A percentile compares a stretch with the other conserved stretches of the same genome.
These are phyloP conservation scores for Cladosporium sp. DNA, from an alignment of 2,329 filamentous ascomycete species.

Conservation along the genomic window DNA sequence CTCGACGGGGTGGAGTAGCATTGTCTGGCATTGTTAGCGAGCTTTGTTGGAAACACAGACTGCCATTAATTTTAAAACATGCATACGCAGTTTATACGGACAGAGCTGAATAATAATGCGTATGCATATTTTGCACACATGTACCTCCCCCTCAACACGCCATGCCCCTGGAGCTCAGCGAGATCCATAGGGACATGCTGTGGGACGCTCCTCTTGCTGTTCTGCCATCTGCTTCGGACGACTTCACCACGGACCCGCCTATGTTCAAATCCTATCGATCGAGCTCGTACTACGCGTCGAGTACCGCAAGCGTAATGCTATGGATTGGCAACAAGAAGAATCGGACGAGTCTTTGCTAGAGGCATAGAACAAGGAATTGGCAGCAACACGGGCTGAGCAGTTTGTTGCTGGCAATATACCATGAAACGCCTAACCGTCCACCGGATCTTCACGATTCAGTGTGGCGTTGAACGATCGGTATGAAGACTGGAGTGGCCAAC, in stretches of 20 bases:
- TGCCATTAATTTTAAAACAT: too few relatives aligned
- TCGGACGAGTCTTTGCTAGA: background rate
- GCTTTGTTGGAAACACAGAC: background rate
- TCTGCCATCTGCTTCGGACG: background rate
- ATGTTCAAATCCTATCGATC: slow-evolving; percentile 17
- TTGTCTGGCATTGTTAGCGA: background rate
- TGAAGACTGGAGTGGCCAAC: slow-evolving; percentile 62
- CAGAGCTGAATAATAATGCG: background rate
- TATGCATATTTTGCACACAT: background rate
- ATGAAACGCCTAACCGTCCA: slow-evolving; percentile 62
- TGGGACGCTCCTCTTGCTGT: background rate
- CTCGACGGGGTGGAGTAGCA: background rate
- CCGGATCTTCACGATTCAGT: slow-evolving; percentile 54
- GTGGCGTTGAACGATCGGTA: slow-evolving; percentile 57
- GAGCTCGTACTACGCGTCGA: slow-evolving; percentile 18
- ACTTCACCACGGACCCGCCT: background rate
- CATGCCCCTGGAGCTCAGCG: too few relatives aligned
- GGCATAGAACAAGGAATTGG: background rate
- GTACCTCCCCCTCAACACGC: too few relatives aligned
- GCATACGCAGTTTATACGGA: too few relatives aligned
- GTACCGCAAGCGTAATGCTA: background rate
- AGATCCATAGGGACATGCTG: background rate
- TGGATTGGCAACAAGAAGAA: background rate
- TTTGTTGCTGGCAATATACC: slow-evolving; percentile 57
- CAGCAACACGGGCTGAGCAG: background rate